Conservation (phyloP, 2,329 filamentous ascomycete genomes). For the Colletotrichum sp. region DNA sequence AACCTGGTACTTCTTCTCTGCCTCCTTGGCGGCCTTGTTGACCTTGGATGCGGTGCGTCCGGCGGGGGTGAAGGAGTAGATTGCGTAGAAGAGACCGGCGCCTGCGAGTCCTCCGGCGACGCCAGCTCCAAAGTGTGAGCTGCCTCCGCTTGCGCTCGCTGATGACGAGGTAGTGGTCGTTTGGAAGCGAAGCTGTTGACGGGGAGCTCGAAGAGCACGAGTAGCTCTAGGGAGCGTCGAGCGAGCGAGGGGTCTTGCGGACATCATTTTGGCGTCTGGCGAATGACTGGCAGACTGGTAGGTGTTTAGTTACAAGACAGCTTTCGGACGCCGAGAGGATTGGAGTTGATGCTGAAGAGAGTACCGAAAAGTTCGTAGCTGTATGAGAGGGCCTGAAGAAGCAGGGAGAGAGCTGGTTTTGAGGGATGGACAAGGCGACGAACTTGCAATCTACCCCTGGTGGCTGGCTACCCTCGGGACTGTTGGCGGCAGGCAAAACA, state of each 20-base stretch:
- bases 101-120: slow-evolving; percentile 49
- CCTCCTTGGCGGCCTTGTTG: slow-evolving; percentile 56
- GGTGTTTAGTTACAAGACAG: not conserved
- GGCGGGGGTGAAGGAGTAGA: slow-evolving; percentile 49
- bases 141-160: slow-evolving; percentile 23
- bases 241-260: slow-evolving; percentile 32
- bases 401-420: not conserved
- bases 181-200: slow-evolving; percentile 43
- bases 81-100: slow-evolving; percentile 45
- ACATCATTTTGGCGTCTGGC: slow-evolving; percentile 28
- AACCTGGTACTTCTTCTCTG: slow-evolving; percentile 64
- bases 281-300: not conserved
- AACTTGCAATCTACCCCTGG: not conserved
- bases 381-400: not conserved
- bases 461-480: not conserved
- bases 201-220: slow-evolving; percentile 28
- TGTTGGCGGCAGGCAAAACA: not conserved
- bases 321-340: not conserved
- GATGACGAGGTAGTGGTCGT: slow-evolving; percentile 37
- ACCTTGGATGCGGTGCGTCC: slow-evolving; percentile 45
- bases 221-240: slow-evolving; percentile 30
- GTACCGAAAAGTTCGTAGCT: not conserved
- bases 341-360: not conserved
- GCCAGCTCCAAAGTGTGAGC: slow-evolving; percentile 43
- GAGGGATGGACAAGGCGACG: not conserved